Percentiles rank a stretch among this genome's conserved stretches.
These are phyloP conservation scores for Moesziomyces antarcticus DNA, from an alignment of 1,284 basidiomycete genomes.

Conservation along the genomic window DNA sequence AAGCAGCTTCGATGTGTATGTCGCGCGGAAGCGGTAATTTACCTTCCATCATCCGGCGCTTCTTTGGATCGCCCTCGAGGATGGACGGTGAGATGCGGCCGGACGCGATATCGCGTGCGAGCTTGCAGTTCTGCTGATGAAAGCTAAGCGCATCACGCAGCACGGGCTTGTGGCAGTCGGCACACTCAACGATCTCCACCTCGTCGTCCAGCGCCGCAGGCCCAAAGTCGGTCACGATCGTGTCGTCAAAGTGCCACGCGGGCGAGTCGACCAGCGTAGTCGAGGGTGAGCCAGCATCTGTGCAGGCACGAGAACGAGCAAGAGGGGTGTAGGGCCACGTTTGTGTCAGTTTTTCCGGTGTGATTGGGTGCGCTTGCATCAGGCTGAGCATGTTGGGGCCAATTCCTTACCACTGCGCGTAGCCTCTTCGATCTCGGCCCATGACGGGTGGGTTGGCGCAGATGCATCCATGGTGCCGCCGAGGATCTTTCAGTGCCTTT, in stretches of 20 bases:
- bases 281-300: slow-evolving; percentile 33
- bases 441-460: slow-evolving; percentile 19
- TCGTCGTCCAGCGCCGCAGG: slow-evolving; percentile 59
- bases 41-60: slow-evolving; percentile 50
- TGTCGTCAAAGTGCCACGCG: slow-evolving; percentile 60
- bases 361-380: no score
- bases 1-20: neutral
- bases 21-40: slow-evolving; percentile 2
- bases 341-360: slow-evolving; percentile 3
- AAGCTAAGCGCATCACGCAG: slow-evolving; percentile 52
- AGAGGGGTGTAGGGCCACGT: neutral
- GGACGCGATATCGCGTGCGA: slow-evolving; percentile 52
- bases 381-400: neutral
- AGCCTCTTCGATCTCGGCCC: slow-evolving; percentile 50
- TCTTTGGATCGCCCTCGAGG: slow-evolving; percentile 47
- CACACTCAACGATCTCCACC: slow-evolving; percentile 57
- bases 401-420: slow-evolving; percentile 41
- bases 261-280: slow-evolving; percentile 27
- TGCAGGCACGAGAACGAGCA: neutral
- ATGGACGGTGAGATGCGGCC: slow-evolving; percentile 55
- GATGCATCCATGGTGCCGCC: slow-evolving; percentile 5
- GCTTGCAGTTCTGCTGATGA: slow-evolving; percentile 59
- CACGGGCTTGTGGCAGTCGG: slow-evolving; percentile 54
- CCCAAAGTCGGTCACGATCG: slow-evolving; percentile 64
- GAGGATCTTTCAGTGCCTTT: neutral